Evolutionary conservation across 257 asterid species (phyloP).

Genomic region (Solanum medicagineum): DNA sequence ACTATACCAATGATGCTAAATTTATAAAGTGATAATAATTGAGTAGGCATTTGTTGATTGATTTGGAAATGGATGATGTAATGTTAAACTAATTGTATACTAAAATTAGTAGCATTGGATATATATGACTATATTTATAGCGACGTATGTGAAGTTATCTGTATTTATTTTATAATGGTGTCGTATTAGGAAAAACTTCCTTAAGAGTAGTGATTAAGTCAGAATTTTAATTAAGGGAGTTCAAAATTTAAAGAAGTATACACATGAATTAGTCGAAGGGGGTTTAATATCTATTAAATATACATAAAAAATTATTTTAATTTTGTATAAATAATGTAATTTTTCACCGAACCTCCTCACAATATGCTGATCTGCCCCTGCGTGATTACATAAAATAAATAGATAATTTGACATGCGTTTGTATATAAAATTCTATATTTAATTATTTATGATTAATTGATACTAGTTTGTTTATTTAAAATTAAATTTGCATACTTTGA

Average conservation of each 20-base stretch:
- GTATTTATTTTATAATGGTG: neutral
- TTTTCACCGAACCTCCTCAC: too few species aligned
- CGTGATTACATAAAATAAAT: neutral
- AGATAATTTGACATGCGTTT: neutral
- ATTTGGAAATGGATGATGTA: neutral
- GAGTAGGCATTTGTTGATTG: neutral
- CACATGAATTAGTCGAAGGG: fast-evolving
- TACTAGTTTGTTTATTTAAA: neutral
- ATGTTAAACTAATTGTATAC: neutral
- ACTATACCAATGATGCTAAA: neutral
- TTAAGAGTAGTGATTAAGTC: too few species aligned
- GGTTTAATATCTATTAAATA: too few species aligned
- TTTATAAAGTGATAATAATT: neutral
- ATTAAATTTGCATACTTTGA: neutral
- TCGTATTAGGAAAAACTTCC: neutral
- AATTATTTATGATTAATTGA: neutral
- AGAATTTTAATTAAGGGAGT: too few species aligned
- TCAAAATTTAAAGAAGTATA: too few species aligned
- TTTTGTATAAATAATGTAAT: too few species aligned
- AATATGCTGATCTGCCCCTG: too few species aligned
- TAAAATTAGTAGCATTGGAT: neutral
- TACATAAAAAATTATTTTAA: too few species aligned
- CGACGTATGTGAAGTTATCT: neutral
- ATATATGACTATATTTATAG: neutral
- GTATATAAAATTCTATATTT: neutral